A percentile compares a stretch with the other conserved stretches of the same genome.
Conservation (phyloP, 441 rosid species). For the Melastoma candidum region DNA sequence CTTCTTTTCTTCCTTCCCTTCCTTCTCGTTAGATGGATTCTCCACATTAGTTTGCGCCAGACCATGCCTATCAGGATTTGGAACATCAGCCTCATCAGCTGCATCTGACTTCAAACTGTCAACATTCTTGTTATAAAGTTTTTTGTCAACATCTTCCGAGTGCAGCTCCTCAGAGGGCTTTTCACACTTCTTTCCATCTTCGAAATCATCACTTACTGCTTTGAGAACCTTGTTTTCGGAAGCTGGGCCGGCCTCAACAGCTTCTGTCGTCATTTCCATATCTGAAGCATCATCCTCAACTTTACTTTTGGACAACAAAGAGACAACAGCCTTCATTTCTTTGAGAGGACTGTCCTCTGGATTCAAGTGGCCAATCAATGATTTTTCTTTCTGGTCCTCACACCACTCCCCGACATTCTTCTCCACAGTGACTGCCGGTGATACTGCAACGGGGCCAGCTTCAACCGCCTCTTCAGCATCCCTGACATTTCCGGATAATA, state of each 20-base stretch:
- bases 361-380: slow-evolving; percentile 1
- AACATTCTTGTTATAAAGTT: slow-evolving; percentile 14
- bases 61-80: slow-evolving; percentile 12
- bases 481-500: slow-evolving; percentile 27
- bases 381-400: slow-evolving; percentile 3
- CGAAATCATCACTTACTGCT: slow-evolving; percentile 18
- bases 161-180: slow-evolving; percentile 24
- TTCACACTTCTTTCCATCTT: slow-evolving; percentile 16
- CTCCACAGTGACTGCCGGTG: slow-evolving; percentile 15
- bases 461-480: slow-evolving; percentile 24
- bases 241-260: slow-evolving; percentile 23
- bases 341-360: slow-evolving; percentile 12
- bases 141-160: slow-evolving; percentile 20
- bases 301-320: slow-evolving; percentile 15
- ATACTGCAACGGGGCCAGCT: slow-evolving; percentile 14
- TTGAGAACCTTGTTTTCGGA: slow-evolving; percentile 24
- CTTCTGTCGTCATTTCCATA: slow-evolving; percentile 22
- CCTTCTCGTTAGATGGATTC: slow-evolving; percentile 21
- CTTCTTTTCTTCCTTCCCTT: slow-evolving; percentile 18
- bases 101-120: slow-evolving; percentile 26
- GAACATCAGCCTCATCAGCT: slow-evolving; percentile 20
- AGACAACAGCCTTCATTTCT: slow-evolving; percentile 13
- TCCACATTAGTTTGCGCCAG: slow-evolving; percentile 28
- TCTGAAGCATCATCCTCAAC: slow-evolving; percentile 12
- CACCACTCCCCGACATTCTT: slow-evolving; percentile 9